Evolutionary conservation across 352 stramenopile species (phyloP).

Genomic region (Blastocystis hominis): DNA sequence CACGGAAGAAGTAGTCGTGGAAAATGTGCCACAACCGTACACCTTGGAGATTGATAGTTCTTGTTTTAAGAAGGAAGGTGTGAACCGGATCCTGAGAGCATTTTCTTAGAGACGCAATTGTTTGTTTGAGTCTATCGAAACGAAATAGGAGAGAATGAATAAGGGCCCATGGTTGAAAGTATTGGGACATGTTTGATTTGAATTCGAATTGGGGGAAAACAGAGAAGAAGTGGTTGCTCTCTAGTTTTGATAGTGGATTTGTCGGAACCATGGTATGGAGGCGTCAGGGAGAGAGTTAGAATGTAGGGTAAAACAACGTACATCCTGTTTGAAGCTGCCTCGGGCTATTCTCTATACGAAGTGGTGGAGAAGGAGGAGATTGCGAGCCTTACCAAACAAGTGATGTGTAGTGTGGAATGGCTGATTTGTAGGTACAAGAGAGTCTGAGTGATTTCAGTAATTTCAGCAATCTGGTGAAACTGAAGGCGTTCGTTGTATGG

Average conservation of each 20-base stretch:
- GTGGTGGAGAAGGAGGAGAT: conserved; percentile 40
- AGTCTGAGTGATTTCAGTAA: conserved; percentile 59
- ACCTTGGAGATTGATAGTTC: background rate
- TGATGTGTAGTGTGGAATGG: background rate
- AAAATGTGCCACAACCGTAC: background rate
- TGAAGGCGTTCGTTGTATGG: conserved; percentile 82
- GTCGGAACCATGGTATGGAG: background rate
- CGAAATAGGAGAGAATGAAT: background rate
- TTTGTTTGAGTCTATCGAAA: background rate
- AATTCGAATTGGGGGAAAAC: background rate
- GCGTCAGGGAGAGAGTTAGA: background rate
- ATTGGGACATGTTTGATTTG: background rate
- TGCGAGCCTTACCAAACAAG: background rate
- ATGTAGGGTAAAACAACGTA: conserved; percentile 35
- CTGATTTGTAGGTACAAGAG: background rate
- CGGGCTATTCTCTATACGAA: conserved; percentile 31
- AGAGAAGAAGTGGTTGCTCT: background rate
- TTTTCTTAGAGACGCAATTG: background rate
- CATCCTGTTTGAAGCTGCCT: conserved; percentile 41
- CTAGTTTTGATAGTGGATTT: background rate
- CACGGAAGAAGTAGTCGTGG: background rate
- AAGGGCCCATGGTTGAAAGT: no score
- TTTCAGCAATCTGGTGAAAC: conserved; percentile 92
- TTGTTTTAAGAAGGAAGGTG: background rate
- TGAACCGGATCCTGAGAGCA: background rate